These are phyloP conservation scores for Athelia sp. DNA, from an alignment of 1,284 basidiomycete species.

Conservation along the genomic window DNA sequence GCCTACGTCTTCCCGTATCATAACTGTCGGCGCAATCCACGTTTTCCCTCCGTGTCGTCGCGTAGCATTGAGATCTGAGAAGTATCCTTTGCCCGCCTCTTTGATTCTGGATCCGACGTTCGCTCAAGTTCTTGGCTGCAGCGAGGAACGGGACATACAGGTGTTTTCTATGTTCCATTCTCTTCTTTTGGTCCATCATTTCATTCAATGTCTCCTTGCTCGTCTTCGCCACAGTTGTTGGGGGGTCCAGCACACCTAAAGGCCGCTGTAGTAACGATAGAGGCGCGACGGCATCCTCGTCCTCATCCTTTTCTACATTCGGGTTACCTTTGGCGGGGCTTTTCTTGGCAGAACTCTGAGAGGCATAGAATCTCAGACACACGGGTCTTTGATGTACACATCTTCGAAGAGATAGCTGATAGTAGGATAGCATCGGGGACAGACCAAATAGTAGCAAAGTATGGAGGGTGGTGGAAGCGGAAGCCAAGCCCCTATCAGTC, in stretches of 20 bases:
- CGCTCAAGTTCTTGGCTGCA: slow-evolving; percentile 4
- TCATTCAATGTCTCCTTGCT: slow-evolving; percentile 69
- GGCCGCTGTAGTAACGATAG: slow-evolving; percentile 65
- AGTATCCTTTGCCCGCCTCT: slow-evolving; percentile 86
- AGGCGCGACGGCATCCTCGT: slow-evolving; percentile 5
- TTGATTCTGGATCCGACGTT: slow-evolving; percentile 57
- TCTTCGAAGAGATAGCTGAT: not conserved
- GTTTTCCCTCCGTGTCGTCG: slow-evolving; percentile 88
- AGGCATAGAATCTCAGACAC: not conserved
- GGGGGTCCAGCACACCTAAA: slow-evolving; percentile 64
- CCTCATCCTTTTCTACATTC: not conserved
- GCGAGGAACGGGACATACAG: slow-evolving; percentile 46
- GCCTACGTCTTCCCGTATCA: slow-evolving; percentile 82
- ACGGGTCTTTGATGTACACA: not conserved
- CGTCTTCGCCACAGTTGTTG: slow-evolving; percentile 50
- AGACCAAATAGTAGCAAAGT: no score
- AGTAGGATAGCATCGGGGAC: not conserved
- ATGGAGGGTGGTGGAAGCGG: not conserved
- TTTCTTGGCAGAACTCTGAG: not conserved
- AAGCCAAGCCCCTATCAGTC: not conserved
- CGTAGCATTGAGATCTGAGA: slow-evolving; percentile 83
- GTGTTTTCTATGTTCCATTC: slow-evolving; percentile 69
- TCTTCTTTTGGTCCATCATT: slow-evolving; percentile 67
- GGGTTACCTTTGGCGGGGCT: not conserved
- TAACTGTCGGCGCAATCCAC: slow-evolving; percentile 87